A percentile compares a stretch with the other conserved stretches of the same genome.
phyloP scores from a whole-genome alignment of 2,329 filamentous ascomycete genomes.

The Penicillium digitatum region DNA sequence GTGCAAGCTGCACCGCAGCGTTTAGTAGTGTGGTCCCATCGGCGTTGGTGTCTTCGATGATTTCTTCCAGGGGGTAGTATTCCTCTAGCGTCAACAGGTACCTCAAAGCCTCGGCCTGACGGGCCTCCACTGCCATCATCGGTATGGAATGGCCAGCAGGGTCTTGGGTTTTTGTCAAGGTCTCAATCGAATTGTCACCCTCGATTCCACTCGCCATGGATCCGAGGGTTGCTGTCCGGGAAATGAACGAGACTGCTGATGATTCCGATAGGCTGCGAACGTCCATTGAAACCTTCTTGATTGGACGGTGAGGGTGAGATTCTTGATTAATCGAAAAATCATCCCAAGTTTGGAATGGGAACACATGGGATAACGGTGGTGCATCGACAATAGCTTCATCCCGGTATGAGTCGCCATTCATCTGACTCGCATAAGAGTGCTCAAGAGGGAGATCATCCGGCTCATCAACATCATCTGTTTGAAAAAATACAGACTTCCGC shows the following conservation, averaged over 20 bases:
- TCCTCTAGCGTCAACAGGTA: slow-evolving; percentile 76
- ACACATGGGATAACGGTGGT: slow-evolving; percentile 69
- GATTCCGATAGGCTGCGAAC: slow-evolving; percentile 81
- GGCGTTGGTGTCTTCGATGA: slow-evolving; percentile 81
- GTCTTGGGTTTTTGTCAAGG: slow-evolving; percentile 54
- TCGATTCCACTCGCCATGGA: slow-evolving; percentile 71
- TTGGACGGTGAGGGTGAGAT: slow-evolving; percentile 46
- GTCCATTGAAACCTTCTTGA: slow-evolving; percentile 85
- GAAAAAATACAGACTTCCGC: slow-evolving; percentile 29
- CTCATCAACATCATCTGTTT: slow-evolving; percentile 35
- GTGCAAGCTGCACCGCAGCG: slow-evolving; percentile 81
- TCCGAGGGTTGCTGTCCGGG: slow-evolving; percentile 71
- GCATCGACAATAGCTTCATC: slow-evolving; percentile 25
- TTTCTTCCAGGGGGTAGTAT: slow-evolving; percentile 66
- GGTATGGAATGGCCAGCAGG: slow-evolving; percentile 73
- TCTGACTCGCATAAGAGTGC: slow-evolving; percentile 21
- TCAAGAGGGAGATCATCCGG: slow-evolving; percentile 21
- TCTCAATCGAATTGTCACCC: slow-evolving; percentile 79
- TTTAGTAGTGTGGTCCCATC: slow-evolving; percentile 86
- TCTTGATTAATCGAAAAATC: slow-evolving; percentile 42
- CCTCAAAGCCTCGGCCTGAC: slow-evolving; percentile 65
- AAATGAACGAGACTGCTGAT: slow-evolving; percentile 78
- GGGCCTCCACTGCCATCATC: slow-evolving; percentile 79
- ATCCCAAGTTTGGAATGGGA: slow-evolving; percentile 73
- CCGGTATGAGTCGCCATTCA: slow-evolving; percentile 15